These are phyloP conservation scores for Boletus rufocinnamomeus DNA, from an alignment of 768 basidiomycete species.

Conservation along the genomic window DNA sequence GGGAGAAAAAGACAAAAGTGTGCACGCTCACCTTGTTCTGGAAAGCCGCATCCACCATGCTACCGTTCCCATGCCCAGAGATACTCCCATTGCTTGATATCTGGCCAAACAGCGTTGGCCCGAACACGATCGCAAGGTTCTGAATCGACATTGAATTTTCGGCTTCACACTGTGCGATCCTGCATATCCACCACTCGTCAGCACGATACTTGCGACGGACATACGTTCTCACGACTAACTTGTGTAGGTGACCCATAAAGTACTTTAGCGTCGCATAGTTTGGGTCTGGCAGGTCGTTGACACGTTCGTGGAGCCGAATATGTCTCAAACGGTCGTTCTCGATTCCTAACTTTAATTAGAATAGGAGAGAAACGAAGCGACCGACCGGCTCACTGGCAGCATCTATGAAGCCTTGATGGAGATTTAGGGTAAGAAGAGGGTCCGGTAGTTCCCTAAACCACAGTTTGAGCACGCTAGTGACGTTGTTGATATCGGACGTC, in stretches of 20 bases:
- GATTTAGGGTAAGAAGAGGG: slow-evolving; percentile 77
- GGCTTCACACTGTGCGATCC: slow-evolving; percentile 71
- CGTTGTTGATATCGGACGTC: slow-evolving; percentile 93
- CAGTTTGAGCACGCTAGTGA: slow-evolving; percentile 91
- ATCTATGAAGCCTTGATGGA: slow-evolving; percentile 94
- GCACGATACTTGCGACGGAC: background rate
- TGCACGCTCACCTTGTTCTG: slow-evolving; percentile 63
- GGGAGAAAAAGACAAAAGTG: background rate
- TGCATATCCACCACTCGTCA: slow-evolving; percentile 35
- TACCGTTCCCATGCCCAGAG: slow-evolving; percentile 49
- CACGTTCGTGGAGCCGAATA: slow-evolving; percentile 93
- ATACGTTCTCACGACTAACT: slow-evolving; percentile 46
- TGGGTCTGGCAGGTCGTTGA: slow-evolving; percentile 97
- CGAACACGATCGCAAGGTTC: slow-evolving; percentile 95
- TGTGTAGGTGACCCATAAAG: slow-evolving; percentile 91
- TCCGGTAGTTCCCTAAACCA: slow-evolving; percentile 97
- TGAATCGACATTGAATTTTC: slow-evolving; percentile 91
- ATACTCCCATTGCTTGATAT: slow-evolving; percentile 46
- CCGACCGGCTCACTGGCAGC: slow-evolving; percentile 74
- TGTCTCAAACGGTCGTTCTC: slow-evolving; percentile 95
- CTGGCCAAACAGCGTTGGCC: slow-evolving; percentile 93
- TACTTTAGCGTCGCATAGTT: slow-evolving; percentile 97
- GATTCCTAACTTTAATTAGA: slow-evolving; percentile 52
- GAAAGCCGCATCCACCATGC: slow-evolving; percentile 67
- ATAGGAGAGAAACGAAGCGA: background rate